Evolutionary conservation across 495 filamentous ascomycete species (phyloP), one percentile per base, ranked within the genome.

Genomic region (Hyaloscypha hepaticicola): DNA sequence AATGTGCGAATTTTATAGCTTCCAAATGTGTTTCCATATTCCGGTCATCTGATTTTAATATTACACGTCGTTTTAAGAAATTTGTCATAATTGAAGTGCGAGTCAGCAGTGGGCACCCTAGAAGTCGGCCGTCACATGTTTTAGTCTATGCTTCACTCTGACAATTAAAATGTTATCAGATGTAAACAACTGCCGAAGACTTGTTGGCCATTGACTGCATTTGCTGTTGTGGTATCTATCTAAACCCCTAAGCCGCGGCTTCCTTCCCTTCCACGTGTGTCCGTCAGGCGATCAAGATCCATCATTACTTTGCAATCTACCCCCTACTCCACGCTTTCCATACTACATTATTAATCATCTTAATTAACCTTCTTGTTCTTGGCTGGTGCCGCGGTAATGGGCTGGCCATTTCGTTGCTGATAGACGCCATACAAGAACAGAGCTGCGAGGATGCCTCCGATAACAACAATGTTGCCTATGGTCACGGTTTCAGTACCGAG

Each of bases 381-480:
- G 12, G 53, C 65, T 0, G 58, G 58, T 19, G 55, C 56, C 21
- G 34, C 57, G 12, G 56, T 62, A 27, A 58, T 53, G 8, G 56
- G n/a, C 6, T 49, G 41, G 5, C 74, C 74, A 63, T 67, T 65
- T 45, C 72, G 71, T 68, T 78, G 77, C 33, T 74, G 61, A 56
- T 80, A 80, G 11, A 75, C 62, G 38, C 75, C 58, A 34, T 77
- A 80, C 14, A 71, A 69, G 25, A 81, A 72, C 64, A 84, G 77
- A 12, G 63, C 75, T 19, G 78, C 77, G 6, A 82, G 72, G 5
- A 81, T 38, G 48, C 78, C 80, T 21, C 75, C 78, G 34, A 87
- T 73, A 59, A 87, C 76, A 38, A 82, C 71, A 67, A 84, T 74
- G 65, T 84, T 85, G 69, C 75, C 78, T 80, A 48, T 19, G 9